These are phyloP conservation scores for Smallanthus sonchifolius DNA, from an alignment of 129 eudicot genomes.

Conservation along the genomic window DNA sequence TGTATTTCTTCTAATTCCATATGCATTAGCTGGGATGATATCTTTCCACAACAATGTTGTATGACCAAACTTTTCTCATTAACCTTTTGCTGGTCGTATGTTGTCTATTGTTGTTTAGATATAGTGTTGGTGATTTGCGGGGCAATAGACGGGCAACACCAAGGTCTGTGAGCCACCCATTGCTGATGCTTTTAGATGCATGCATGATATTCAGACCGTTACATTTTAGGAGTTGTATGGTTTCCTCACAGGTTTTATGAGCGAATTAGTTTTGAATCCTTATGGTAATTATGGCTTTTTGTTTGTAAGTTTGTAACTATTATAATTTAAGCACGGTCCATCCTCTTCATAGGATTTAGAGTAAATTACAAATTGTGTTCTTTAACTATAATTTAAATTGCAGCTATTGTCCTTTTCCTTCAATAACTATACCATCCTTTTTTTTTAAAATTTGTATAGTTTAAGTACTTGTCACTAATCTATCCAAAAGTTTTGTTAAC, in stretches of 20 bases:
- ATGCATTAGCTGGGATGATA: neutral
- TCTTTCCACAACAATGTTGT: constrained; percentile 7
- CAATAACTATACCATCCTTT: no score
- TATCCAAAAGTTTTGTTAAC: no score
- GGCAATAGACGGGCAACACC: no score
- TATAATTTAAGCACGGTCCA: neutral
- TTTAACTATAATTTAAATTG: no score
- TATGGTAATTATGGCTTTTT: no score
- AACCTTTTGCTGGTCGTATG: neutral
- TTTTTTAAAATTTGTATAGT: no score
- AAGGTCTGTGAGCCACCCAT: no score
- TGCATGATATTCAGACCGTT: neutral
- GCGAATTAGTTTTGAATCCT: neutral
- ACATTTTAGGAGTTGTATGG: neutral
- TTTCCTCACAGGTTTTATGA: neutral
- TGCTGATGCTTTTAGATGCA: neutral
- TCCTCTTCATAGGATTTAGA: neutral
- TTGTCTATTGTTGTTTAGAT: neutral
- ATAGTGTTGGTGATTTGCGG: neutral
- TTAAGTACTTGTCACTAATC: no score
- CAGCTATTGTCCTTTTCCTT: no score
- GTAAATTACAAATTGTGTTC: no score
- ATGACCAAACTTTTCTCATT: neutral
- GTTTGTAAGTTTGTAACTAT: no score
- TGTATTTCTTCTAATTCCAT: neutral